Base-by-base conservation (phyloP, 345 rosid species). In the Firmiana major region DNA sequence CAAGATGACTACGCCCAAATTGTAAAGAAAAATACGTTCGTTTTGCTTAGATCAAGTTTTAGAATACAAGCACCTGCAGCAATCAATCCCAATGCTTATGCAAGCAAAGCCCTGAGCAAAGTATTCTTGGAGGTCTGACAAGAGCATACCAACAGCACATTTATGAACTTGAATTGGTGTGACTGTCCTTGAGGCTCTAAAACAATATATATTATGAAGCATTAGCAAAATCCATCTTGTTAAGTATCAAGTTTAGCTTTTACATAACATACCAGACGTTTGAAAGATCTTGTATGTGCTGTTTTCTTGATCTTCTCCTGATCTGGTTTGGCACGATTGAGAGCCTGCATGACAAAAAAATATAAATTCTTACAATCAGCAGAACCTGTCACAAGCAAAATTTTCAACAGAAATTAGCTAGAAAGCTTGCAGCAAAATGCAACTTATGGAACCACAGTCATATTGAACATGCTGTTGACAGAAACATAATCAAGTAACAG, bases 251-350 rank as follows among this genome's bases (percentile, higher is more conserved):
- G 36, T 38, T n/a, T 10, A 65, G 46, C 43, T 48, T 76, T 78
- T 68, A 62, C 2, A 46, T 15, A 46, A 82, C 89, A 49, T 84
- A 89, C 93, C 87, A 89, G 84, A 49, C 92, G 83, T 76, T 89
- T 89, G 82, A 89, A 89, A 75, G 93, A 91, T 79, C 83, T 86
- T 83, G 73, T 88, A 74, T 78, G 84, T 72, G 81, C 75, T 8
- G 81, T 53, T 48, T 79, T 82, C 77, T 73, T 79, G 42, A 87
- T 81, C 79, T 78, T 85, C 71, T 87, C 89, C 22, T 57, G 72
- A 64, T 88, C 92, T 4, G 90, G 88, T 88, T 87, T 91, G 51
- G 96, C 93, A 73, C 89, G 89, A 79, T 85, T 90, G 73, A 91
- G 80, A 31, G 92, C 88, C 96, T 89, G 68, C 60, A 51, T 53